Base-by-base conservation (phyloP, 306 rosid species). In the Prunus mira region DNA sequence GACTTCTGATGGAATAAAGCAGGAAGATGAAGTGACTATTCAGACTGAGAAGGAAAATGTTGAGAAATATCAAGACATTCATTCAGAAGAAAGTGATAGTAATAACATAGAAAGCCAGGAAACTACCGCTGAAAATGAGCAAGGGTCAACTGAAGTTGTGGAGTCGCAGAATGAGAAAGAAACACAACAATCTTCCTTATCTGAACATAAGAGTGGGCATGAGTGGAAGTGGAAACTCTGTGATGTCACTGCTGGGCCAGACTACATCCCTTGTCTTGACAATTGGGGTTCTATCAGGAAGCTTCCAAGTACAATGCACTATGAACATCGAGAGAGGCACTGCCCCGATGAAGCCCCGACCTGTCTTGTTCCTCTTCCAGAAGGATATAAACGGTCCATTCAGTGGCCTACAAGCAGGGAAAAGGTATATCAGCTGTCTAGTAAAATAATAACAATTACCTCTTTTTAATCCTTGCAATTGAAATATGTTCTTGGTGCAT, bases 211-310 rank as follows among this genome's bases (percentile, higher is more conserved):
- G 65, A 87, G 55, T 67, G 81, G 54, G 71, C 70, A 80, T 67
- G 81, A 75, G 7, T 89, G 95, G 98, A 89, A 71, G 12, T 93
- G 98, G 98, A 89, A 86, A 79, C 77, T 93, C 69, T 93, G 98
- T 74, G 88, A 89, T 22, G 80, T 83, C 73, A 86, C 91, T 47
- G 82, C 98, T 4, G 95, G 95, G 81, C 77, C 98, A 8, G 98
- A 93, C 63, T 93, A 91, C 86, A 93, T 93, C 61, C 96, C 96
- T 82, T 93, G 98, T 79, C 89, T 93, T 56, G 98, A 93, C 79
- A 89, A 93, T 79, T 84, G 73, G 93, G 50, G 81, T 76, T 80
- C 91, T 41, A 86, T 93, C 78, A 88, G 62, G 65, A 83, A 25
- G 81, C 98, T 93, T 69, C 82, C 3, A 68, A 85, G 89, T 79